A percentile compares a stretch with the other conserved stretches of the same genome.
Conservation (phyloP, 352 stramenopile species). For the Globisporangium uncinulatum region DNA sequence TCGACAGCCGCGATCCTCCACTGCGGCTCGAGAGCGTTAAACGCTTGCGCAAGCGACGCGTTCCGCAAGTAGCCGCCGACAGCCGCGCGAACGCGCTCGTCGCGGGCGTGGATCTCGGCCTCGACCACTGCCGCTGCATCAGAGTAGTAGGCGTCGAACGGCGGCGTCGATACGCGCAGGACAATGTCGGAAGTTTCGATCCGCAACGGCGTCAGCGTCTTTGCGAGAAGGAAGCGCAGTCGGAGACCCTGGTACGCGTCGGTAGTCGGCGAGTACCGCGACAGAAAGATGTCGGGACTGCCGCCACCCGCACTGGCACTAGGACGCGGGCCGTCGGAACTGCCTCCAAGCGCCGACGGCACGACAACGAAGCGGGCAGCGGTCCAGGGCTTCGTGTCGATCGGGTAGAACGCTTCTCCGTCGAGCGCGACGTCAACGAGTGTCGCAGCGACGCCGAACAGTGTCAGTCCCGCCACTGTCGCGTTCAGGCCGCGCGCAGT, state of each 20-base stretch:
- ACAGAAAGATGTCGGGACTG: neutral
- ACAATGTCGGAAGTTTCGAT: slow-evolving; percentile 23
- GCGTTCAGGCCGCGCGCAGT: slow-evolving; percentile 11
- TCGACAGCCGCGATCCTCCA: slow-evolving; percentile 20
- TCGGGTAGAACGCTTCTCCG: slow-evolving; percentile 22
- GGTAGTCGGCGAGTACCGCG: neutral
- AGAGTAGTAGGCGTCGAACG: slow-evolving; percentile 2
- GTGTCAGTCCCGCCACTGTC: slow-evolving; percentile 15
- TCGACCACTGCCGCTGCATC: slow-evolving; percentile 8
- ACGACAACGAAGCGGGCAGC: slow-evolving; percentile 12
- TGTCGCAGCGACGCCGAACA: slow-evolving; percentile 18
- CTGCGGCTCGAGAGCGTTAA: slow-evolving; percentile 17
- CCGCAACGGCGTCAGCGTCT: slow-evolving; percentile 8
- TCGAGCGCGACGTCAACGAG: slow-evolving; percentile 16
- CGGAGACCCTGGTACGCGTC: slow-evolving; percentile 23
- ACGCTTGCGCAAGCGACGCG: slow-evolving; percentile 5
- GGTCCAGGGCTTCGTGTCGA: slow-evolving; percentile 27
- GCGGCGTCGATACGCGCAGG: slow-evolving; percentile 10
- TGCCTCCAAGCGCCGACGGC: neutral
- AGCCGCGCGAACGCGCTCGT: slow-evolving; percentile 2
- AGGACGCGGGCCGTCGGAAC: neutral
- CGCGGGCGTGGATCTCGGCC: slow-evolving; percentile 21
- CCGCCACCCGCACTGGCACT: neutral
- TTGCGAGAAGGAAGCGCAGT: slow-evolving; percentile 20
- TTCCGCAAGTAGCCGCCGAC: slow-evolving; percentile 21